A percentile compares a stretch with the other conserved stretches of the same genome.
These are phyloP conservation scores for Leptographium galeiforme DNA, from an alignment of 2,329 filamentous ascomycete genomes.

Conservation along the genomic window DNA sequence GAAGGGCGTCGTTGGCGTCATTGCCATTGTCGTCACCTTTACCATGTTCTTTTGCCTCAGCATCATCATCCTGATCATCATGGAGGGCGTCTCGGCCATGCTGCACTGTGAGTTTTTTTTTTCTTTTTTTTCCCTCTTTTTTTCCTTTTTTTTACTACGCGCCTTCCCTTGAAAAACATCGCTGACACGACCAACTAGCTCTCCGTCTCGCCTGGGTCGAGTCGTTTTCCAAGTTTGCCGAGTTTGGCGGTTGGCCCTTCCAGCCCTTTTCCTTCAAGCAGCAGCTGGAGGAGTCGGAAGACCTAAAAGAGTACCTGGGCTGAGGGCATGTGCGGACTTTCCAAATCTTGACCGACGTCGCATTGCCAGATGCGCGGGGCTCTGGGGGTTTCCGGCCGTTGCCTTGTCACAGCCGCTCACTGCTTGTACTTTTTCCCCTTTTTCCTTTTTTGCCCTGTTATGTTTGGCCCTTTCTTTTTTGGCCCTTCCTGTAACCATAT, in stretches of 20 bases:
- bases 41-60: constrained; percentile 81
- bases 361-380: not conserved
- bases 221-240: constrained; percentile 94
- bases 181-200: constrained; percentile 6
- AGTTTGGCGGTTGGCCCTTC: constrained; percentile 79
- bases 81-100: constrained; percentile 96
- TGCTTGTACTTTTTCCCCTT: not conserved
- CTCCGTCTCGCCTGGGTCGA: constrained; percentile 92
- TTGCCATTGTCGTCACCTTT: constrained; percentile 74
- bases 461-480: not conserved
- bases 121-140: not conserved
- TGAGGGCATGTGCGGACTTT: constrained; percentile 13
- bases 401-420: not conserved
- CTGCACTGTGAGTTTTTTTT: constrained; percentile 41
- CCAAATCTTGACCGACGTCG: not conserved
- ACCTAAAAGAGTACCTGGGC: constrained; percentile 41
- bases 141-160: no score
- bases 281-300: constrained; percentile 70
- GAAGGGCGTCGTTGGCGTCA: constrained; percentile 54
- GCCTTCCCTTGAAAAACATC: no score
- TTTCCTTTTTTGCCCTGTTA: not conserved
- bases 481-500: not conserved
- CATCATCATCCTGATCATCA: constrained; percentile 60
- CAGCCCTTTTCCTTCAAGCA: constrained; percentile 78
- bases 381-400: no score